phyloP scores from a whole-genome alignment of 1,139 yeast genomes.

The Meyerozyma sp. region DNA sequence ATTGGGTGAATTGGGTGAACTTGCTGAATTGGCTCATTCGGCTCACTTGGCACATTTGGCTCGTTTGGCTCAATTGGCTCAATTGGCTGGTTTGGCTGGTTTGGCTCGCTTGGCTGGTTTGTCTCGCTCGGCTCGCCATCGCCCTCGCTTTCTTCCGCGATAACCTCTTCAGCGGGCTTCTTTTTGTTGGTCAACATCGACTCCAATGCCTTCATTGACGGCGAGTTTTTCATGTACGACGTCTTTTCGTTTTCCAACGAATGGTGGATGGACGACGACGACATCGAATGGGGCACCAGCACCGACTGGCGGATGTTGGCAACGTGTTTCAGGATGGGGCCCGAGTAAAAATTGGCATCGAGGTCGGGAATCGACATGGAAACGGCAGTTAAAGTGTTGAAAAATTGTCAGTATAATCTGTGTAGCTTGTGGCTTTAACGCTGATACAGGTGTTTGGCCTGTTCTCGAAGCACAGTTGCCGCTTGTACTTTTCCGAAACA shows the following conservation, averaged over 20 bases:
- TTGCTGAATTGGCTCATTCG: background rate
- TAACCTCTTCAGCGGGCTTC: constrained; percentile 3
- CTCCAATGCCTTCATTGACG: constrained; percentile 51
- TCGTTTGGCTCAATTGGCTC: no score
- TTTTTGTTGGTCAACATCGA: constrained; percentile 34
- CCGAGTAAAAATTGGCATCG: constrained; percentile 21
- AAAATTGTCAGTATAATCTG: no score
- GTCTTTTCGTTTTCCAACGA: constrained; percentile 21
- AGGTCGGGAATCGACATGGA: background rate
- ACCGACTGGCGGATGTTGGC: constrained; percentile 44
- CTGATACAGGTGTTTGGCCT: no score
- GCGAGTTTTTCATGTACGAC: constrained; percentile 47
- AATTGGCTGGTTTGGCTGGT: no score
- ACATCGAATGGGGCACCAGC: constrained; percentile 41
- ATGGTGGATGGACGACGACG: constrained; percentile 20
- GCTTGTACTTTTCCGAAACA: no score
- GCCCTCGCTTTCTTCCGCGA: constrained; percentile 11
- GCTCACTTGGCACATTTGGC: no score
- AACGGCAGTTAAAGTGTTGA: no score
- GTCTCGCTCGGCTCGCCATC: no score
- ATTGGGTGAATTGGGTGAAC: background rate
- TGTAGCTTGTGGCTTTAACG: no score
- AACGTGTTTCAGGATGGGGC: constrained; percentile 40
- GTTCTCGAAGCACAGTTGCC: no score
- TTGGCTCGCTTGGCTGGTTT: background rate